Base-by-base conservation (phyloP, 2,329 filamentous ascomycete species). In the Fusarium annulatum region DNA sequence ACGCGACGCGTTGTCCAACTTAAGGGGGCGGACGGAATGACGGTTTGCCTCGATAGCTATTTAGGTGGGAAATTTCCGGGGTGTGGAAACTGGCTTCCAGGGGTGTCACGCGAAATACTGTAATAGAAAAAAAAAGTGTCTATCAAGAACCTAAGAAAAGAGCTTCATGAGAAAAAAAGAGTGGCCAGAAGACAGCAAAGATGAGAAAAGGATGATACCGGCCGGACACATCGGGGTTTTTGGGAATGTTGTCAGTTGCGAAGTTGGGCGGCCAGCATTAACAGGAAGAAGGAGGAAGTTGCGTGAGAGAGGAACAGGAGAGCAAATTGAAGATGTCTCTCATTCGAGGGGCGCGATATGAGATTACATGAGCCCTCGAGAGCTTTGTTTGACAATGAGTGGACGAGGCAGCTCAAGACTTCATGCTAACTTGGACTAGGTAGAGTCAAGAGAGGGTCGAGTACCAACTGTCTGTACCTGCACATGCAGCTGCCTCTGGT, bases 1-100 rank as follows among this genome's bases (percentile, higher is more conserved):
- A 77, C 80, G 80, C 79, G 81, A 82, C 80, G 81, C 81, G 81
- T 78, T 79, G 69, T 74, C 72, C 75, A 64, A 77, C 73, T 68
- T 69, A 76, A 76, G 76, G 79, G 77, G 77, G 68, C 68, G 67
- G 69, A 72, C 62, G 71, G 70, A 72, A 76, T 74, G 74, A 63
- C 58, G 71, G 73, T 67, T 72, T 71, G 57, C 72, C 64, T 63
- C 51, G 49, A 72, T 62, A 62, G 55, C 65, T 68, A 68, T 61
- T 71, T 48, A 60, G 53, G 66, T 69, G 67, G 59, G 74, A 72
- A 76, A 78, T 68, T 78, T 76, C 71, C 66, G 71, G 76, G 66
- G 72, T 75, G 73, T 73, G 72, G 68, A 61, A 72, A 72, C 58
- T 58, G 69, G 59, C 72, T 62, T 76, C 71, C 75, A 78, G 71